phyloP scores from a whole-genome alignment of 2,329 filamentous ascomycete species.

The Biscogniauxia sp. region DNA sequence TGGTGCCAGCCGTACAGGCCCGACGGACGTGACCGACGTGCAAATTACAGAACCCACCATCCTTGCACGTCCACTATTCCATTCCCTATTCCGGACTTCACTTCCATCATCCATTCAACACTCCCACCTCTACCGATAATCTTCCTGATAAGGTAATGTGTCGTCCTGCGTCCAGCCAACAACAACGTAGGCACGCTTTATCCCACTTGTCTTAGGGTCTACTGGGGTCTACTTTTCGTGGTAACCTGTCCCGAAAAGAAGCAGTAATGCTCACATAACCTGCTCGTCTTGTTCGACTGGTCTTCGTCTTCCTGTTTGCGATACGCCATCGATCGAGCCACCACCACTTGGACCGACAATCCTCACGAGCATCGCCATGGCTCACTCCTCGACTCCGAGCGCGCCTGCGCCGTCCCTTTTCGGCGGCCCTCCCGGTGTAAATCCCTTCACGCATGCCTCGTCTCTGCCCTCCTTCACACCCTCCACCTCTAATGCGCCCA shows the following conservation, averaged over 20 bases:
- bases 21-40: not conserved
- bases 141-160: not conserved
- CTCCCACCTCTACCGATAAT: too few relatives aligned
- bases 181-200: not conserved
- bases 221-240: not conserved
- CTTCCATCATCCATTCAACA: not conserved
- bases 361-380: constrained; percentile 17
- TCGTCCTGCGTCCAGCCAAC: not conserved
- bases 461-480: constrained; percentile 29
- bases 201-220: not conserved
- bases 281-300: not conserved
- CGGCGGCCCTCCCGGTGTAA: constrained; percentile 27
- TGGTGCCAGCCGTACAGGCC: not conserved
- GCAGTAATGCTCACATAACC: not conserved
- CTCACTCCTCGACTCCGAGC: constrained; percentile 27
- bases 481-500: constrained; percentile 38
- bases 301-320: not conserved
- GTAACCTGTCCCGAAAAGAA: not conserved
- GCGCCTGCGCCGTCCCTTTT: constrained; percentile 29
- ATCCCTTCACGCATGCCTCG: constrained; percentile 23
- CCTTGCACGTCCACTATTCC: not conserved
- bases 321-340: not conserved
- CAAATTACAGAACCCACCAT: not conserved
- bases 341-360: not conserved
- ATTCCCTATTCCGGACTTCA: not conserved